phyloP scores from a whole-genome alignment of 768 basidiomycete species.

The Hypholoma sublateritium region DNA sequence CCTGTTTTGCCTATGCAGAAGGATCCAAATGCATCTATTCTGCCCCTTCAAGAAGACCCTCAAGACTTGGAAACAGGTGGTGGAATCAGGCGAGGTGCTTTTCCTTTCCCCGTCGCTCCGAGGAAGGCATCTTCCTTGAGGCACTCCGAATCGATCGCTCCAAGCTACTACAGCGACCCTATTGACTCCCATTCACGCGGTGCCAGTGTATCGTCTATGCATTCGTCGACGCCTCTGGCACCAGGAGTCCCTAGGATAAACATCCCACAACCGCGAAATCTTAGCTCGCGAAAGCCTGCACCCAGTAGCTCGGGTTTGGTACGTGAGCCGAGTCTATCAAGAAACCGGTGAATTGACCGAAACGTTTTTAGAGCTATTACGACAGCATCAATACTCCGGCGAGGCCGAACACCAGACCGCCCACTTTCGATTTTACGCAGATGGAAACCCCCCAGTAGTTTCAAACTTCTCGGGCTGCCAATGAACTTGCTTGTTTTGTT shows the following conservation, averaged over 20 bases:
- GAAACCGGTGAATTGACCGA: not conserved
- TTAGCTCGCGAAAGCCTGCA: conserved; percentile 17
- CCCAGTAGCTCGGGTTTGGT: conserved; percentile 17
- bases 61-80: conserved; percentile 24
- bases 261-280: conserved; percentile 13
- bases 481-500: not conserved
- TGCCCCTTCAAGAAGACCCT: conserved; percentile 2
- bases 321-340: conserved; percentile 14
- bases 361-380: not conserved
- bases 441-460: conserved; percentile 11
- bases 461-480: not conserved
- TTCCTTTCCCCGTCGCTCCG: conserved; percentile 23
- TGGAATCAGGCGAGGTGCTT: conserved; percentile 18
- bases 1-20: conserved; percentile 35
- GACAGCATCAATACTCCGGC: conserved; percentile 16
- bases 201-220: conserved; percentile 20
- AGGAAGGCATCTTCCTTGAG: conserved; percentile 13
- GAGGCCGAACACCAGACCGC: conserved; percentile 31
- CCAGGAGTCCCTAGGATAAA: conserved; percentile 21
- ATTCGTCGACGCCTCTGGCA: conserved; percentile 26
- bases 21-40: conserved; percentile 19
- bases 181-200: conserved; percentile 22
- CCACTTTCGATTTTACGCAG: conserved; percentile 24
- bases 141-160: conserved; percentile 38
- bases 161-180: conserved; percentile 38